Evolutionary conservation across 164 flowering plant species (phyloP), one percentile per base, ranked within the genome.

Genomic region (Kingdonia uniflora): DNA sequence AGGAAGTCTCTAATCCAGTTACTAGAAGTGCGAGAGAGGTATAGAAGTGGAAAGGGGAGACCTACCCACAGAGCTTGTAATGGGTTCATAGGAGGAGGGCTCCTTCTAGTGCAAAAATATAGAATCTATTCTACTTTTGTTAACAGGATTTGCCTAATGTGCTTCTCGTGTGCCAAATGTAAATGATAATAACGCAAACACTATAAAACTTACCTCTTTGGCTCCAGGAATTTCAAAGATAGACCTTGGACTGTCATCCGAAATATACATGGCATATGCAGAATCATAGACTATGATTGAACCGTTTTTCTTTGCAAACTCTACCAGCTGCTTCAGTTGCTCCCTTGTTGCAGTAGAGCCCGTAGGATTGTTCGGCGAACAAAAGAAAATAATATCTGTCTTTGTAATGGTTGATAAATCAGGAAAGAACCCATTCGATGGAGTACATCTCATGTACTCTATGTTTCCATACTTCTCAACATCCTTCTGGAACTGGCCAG

Each of bases 181-280:
- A 29, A 29, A 29, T 29, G 35, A 29, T 29, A 29, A 29, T 4
- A 29, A 29, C 35, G 8, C 35, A 29, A 8, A 8, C 4, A 29
- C 8, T 29, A n/a, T n/a, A 11, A 43, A 15, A 53, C 49, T 69
- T 51, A 82, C 98, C 95, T 88, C 95, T 69, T 75, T 81, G 41
- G 98, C 98, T 47, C 96, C 98, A 52, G 95, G 94, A 69, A 92
- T 92, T 63, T 92, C 96, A 70, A 78, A 92, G 68, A 88, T 92
- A 35, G 95, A 84, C 33, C 70, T 65, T 1, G 98, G 96, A 49
- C 74, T 76, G 56, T 86, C 95, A 64, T 86, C 98, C 16, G 96
- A 78, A 20, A 86, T 80, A 50, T 84, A 92, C 79, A 81, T 60
- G 42, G 87, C 86, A 74, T 92, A 92, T 21, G 96, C 96, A 59